Conservation (phyloP, 495 filamentous ascomycete genomes). For the Podospora pseudopauciseta region DNA sequence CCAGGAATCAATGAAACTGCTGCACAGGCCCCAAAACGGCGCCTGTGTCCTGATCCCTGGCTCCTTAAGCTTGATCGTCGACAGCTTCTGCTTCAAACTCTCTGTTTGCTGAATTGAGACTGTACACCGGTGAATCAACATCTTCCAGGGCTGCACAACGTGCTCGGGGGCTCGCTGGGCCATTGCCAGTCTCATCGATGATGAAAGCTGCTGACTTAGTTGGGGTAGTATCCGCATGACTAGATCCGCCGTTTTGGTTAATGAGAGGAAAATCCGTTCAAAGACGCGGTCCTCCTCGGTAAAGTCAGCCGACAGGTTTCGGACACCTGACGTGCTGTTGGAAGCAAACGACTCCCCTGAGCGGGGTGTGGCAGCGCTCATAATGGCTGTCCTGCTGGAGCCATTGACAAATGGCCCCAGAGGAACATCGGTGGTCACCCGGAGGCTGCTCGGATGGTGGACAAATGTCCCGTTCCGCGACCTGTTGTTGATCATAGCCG, state of each 20-base stretch:
- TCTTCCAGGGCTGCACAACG: constrained; percentile 62
- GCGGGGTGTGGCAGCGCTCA: constrained; percentile 62
- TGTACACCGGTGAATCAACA: constrained; percentile 62
- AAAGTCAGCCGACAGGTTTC: constrained; percentile 51
- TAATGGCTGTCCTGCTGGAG: constrained; percentile 43
- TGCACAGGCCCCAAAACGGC: constrained; percentile 80
- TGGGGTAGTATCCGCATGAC: constrained; percentile 63
- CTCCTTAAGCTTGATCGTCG: constrained; percentile 79
- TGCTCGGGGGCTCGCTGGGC: constrained; percentile 43
- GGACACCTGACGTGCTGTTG: constrained; percentile 44
- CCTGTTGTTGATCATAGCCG: constrained; percentile 42
- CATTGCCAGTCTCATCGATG: constrained; percentile 43
- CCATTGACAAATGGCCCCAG: constrained; percentile 40
- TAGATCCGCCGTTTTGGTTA: constrained; percentile 63
- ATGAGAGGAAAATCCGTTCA: constrained; percentile 71
- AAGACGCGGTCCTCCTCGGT: constrained; percentile 74
- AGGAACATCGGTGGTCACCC: constrained; percentile 49
- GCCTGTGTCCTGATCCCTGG: constrained; percentile 69
- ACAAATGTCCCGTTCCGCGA: constrained; percentile 61
- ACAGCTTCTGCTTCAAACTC: constrained; percentile 64
- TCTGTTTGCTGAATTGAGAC: constrained; percentile 63
- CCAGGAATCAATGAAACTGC: constrained; percentile 71
- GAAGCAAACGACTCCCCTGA: constrained; percentile 75
- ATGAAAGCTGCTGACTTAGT: constrained; percentile 59
- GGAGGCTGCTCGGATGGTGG: constrained; percentile 55